Conservation (phyloP, 495 filamentous ascomycete genomes). For the Durotheca rogersii region DNA sequence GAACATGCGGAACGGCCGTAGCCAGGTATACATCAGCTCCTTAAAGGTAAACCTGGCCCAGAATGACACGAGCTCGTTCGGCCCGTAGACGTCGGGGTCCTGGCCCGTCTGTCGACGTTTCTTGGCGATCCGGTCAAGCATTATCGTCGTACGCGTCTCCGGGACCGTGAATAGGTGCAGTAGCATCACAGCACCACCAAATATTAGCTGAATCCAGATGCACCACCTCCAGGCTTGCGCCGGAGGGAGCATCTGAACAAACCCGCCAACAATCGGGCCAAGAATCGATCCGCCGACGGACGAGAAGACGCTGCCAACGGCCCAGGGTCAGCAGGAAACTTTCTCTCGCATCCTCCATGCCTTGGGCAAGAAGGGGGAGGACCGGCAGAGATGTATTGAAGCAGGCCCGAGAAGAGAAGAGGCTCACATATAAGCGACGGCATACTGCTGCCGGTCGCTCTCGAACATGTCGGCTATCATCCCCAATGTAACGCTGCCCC, state of each 20-base stretch:
- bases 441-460: conserved; percentile 69
- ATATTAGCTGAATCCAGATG: conserved; percentile 79
- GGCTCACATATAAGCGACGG: conserved; percentile 59
- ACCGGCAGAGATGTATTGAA: not conserved
- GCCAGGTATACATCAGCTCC: conserved; percentile 62
- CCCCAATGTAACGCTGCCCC: conserved; percentile 77
- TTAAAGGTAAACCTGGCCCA: conserved; percentile 53
- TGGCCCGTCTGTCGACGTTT: conserved; percentile 57
- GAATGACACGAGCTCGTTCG: conserved; percentile 57
- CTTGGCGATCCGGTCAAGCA: conserved; percentile 67
- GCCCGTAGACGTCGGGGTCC: conserved; percentile 60
- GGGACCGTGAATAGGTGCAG: conserved; percentile 67
- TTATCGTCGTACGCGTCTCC: conserved; percentile 66
- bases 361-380: too few species aligned
- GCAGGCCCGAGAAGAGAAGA: not conserved
- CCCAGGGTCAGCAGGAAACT: conserved; percentile 3
- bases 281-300: conserved; percentile 74
- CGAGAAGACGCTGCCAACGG: conserved; percentile 60
- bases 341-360: too few species aligned
- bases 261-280: conserved; percentile 78
- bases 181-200: conserved; percentile 65
- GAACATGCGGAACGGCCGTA: conserved; percentile 77
- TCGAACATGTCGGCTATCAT: conserved; percentile 84
- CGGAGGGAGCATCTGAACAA: conserved; percentile 59
- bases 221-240: conserved; percentile 68